Evolutionary conservation across 139 green algal species (phyloP), one percentile per base, ranked within the genome.

Genomic region (Micractinium conductrix): DNA sequence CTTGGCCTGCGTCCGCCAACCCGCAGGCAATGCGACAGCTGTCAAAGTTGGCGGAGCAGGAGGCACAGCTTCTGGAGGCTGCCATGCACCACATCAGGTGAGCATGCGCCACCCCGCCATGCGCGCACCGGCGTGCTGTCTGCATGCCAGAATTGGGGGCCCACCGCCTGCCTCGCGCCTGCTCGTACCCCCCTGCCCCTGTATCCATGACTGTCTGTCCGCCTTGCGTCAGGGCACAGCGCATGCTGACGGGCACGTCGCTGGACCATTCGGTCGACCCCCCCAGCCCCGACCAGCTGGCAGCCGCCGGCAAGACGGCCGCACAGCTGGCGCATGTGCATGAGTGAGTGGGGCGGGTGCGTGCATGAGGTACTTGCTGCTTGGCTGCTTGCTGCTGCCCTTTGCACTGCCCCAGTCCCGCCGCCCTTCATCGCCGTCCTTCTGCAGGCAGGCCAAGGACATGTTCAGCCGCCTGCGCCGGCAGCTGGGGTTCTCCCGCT

Each of bases 1-100:
- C 38, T 17, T 2, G 4, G 4, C 12, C 35, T 45, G 33, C 35
- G 10, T 10, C 38, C 5, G 21, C 40, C 40, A 4, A 5, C 16
- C 26, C n/a, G n/a, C 73, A 79, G 73, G 73, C 73, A n/a, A 44
- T 79, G 73, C 73, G 65, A 16, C 21, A 62, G 17, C 48, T 79
- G 40, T 38, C 12, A 30, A 79, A 62, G 45, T 16, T 43, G 3
- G 44, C 73, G 12, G n/a, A 38, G 14, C 19, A 78, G 70, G 70
- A 24, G 9, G n/a, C n/a, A n/a, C 28, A 78, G 70, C 42, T 78
- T 42, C 70, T 78, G 70, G 70, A 78, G 4, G 70, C 42, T 4
- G 70, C 73, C 30, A 22, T 40, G 16, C n/a, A 44, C 10, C 33
- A 67, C 19, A 33, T 50, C 73, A 63, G 35, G 73, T 79, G n/a